These are phyloP conservation scores for Plasmodium malariae DNA, from an alignment of 169 alveolate genomes.

Conservation along the genomic window DNA sequence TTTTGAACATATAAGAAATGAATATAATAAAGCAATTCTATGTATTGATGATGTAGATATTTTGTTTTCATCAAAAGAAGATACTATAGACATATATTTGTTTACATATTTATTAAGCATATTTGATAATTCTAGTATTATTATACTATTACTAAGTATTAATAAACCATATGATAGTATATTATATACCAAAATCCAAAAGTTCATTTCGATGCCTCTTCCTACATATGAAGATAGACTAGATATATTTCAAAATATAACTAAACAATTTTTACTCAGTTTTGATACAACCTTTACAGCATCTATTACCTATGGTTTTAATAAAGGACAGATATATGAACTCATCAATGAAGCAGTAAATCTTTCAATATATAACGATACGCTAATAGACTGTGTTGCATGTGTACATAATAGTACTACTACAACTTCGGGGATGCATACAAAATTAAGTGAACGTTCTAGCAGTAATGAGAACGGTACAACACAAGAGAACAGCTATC, in stretches of 20 bases:
- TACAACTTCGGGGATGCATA: too few relatives aligned
- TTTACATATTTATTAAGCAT: conserved; percentile 53
- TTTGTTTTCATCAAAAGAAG: conserved; percentile 53
- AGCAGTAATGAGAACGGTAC: too few relatives aligned
- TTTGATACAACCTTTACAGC: conserved; percentile 51
- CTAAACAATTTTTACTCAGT: background rate
- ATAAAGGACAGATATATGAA: conserved; percentile 57
- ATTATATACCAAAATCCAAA: conserved; percentile 52
- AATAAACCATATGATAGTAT: conserved; percentile 67
- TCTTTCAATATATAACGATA: conserved; percentile 30
- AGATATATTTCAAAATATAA: conserved; percentile 34
- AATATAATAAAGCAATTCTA: conserved; percentile 39
- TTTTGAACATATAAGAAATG: conserved; percentile 68
- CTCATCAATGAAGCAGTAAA: conserved; percentile 40
- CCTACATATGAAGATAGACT: conserved; percentile 74
- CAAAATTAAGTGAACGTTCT: too few relatives aligned
- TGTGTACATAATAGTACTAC: too few relatives aligned
- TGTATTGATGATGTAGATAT: conserved; percentile 75
- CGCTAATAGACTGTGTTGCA: background rate
- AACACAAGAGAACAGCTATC: too few relatives aligned
- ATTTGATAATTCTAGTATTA: conserved; percentile 53
- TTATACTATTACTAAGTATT: conserved; percentile 51
- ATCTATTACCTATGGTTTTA: conserved; percentile 62
- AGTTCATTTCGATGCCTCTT: conserved; percentile 53
- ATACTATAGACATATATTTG: conserved; percentile 50